Percentiles rank a stretch among this genome's conserved stretches.
phyloP scores from a whole-genome alignment of 345 rosid species.

The Chamaenerion angustifolium region DNA sequence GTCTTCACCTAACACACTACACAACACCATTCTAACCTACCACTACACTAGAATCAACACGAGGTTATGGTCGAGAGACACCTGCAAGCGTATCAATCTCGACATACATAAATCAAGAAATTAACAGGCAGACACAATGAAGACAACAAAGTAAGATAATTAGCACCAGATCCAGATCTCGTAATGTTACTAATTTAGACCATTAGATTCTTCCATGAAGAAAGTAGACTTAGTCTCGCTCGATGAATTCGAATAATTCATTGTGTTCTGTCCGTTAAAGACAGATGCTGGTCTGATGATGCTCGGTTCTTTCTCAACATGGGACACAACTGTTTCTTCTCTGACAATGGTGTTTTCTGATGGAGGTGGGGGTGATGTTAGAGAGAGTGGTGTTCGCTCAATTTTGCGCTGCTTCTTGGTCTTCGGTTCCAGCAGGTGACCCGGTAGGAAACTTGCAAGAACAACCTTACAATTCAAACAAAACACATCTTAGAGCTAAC shows the following conservation, averaged over 20 bases:
- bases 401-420: conserved; percentile 42
- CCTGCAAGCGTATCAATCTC: too few relatives aligned
- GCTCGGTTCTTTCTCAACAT: conserved; percentile 32
- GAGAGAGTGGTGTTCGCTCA: conserved; percentile 16
- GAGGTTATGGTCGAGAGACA: too few relatives aligned
- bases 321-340: conserved; percentile 23
- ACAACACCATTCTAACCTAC: too few relatives aligned
- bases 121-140: too few relatives aligned
- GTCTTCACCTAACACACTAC: too few relatives aligned
- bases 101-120: too few relatives aligned
- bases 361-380: conserved; percentile 20
- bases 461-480: conserved; percentile 35
- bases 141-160: too few relatives aligned
- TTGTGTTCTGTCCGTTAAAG: conserved; percentile 24
- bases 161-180: too few relatives aligned
- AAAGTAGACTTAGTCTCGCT: conserved; percentile 28
- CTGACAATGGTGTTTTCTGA: conserved; percentile 15
- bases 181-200: conserved; percentile 25
- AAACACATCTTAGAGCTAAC: background rate
- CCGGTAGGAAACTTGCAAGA: conserved; percentile 60
- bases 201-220: conserved; percentile 34
- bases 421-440: conserved; percentile 60
- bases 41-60: too few relatives aligned
- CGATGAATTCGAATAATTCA: conserved; percentile 23
- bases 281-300: conserved; percentile 16